Base-by-base conservation (phyloP, 78 protist genomes). In the Dictyostelium citrinum region DNA sequence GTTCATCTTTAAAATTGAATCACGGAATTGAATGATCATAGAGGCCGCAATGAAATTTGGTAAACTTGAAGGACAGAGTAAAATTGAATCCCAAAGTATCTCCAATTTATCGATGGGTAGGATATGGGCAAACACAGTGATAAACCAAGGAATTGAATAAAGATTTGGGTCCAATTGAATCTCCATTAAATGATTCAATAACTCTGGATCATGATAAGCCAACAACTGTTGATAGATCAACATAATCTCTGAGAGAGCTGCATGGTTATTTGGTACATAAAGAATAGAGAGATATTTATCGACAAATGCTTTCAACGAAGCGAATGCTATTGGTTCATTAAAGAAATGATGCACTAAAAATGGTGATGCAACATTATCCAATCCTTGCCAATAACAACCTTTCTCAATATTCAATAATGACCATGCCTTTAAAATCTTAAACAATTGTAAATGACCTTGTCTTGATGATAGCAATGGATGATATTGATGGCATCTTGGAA, bases 401-500 rank as follows among this genome's bases (percentile, higher is more conserved):
- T 90, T 49, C 35, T 55, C 84, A 27, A 95, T 64, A 60, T 92
- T 83, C 10, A 67, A 39, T 39, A 51, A 31, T 24, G 95, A 64
- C 96, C 96, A 96, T 12, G 91, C 96, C 43, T 96, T 97, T 39
- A 96, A 67, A 6, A 96, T 39, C 12, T 94, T 58, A 46, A 43
- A 80, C 24, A 82, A 22, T 67, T 83, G 90, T 4, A 5, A 1
- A 55, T 83, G 97, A 75, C 95, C 98, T 12, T 22, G 75, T 17
- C 91, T 68, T 10, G 96, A 64, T 3, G 97, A 70, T 35, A 97
- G 71, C 5, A 90, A 14, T 27, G 76, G 71, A 85, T 95, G 79
- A 86, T 97, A 97, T 67, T 97, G 98, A 49, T 97, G 98, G 64
- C 98, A 97, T 20, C 98, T 85, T 27, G 98, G 98, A 27, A 97